Base-by-base conservation (phyloP, 768 basidiomycete genomes). In the Tephrocybe sp. region DNA sequence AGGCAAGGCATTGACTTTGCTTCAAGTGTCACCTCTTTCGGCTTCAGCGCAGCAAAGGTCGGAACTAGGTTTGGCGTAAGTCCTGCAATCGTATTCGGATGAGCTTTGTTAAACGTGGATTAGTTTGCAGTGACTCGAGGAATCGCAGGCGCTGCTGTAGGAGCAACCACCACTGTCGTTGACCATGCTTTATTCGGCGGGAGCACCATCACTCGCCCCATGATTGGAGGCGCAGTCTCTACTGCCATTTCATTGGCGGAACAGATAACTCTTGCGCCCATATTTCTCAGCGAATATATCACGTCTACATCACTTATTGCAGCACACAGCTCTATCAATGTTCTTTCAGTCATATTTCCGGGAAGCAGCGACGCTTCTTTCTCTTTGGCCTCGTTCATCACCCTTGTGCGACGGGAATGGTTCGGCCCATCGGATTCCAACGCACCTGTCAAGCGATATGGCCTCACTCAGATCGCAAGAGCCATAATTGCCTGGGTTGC, bases 401-500 rank as follows among this genome's bases (percentile, higher is more conserved):
- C 74, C 25, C 80, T 93, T 25, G 88, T 92, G n/a, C 80, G 80
- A 45, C 73, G 84, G 31, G 90, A 93, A 69, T 87, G 87, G 84
- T 73, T 74, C 71, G 80, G 31, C 78, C 80, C 38, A 72, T 67
- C 6, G 69, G 77, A 76, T 22, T 74, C 77, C 11, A 70, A 71
- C 18, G 71, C 82, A 19, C 86, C 87, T 1, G 75, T 73, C 57
- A 79, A 75, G 52, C 76, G 76, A 36, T 86, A 80, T 55, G 79
- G 84, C 7, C 69, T 89, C 34, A 78, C 78, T 0, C 79, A 87
- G 50, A 76, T 89, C 12, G 80, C 80, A 16, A 74, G 79, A 48
- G 88, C 86, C 0, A 75, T 93, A 18, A 76, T 88, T 6, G 88
- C 82, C 1, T 92, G 89, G 88, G 84, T 84, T 4, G 80, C 87